Percentiles rank a stretch among this genome's conserved stretches.
Evolutionary conservation across 306 rosid species (phyloP).

Genomic region (Trifolium fragiferum): DNA sequence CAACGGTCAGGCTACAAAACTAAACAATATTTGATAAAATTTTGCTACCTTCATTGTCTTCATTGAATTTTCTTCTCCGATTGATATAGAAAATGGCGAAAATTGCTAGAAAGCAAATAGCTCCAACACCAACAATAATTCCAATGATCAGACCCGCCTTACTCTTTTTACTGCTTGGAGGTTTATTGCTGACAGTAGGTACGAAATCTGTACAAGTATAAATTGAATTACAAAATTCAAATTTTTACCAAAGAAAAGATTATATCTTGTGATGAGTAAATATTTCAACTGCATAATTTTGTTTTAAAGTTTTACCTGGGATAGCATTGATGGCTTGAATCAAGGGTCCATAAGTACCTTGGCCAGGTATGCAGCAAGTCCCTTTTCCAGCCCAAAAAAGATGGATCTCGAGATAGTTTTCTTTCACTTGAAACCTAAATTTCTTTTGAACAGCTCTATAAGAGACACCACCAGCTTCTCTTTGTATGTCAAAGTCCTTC

Average conservation of each 20-base stretch:
- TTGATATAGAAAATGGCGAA: conserved; percentile 41
- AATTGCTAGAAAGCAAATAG: conserved; percentile 47
- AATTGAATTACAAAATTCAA: not conserved
- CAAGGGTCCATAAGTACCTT: conserved; percentile 75
- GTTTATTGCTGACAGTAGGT: conserved; percentile 60
- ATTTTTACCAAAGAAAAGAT: not conserved
- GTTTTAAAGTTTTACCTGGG: conserved; percentile 60
- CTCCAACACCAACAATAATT: conserved; percentile 65
- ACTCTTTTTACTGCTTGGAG: conserved; percentile 55
- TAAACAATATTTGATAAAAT: not conserved
- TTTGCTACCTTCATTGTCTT: conserved; percentile 61
- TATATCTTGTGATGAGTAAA: conserved; percentile 1
- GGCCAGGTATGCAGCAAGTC: conserved; percentile 70
- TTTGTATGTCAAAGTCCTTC: conserved; percentile 72
- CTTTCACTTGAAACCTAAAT: conserved; percentile 54
- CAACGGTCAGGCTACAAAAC: conserved; percentile 17
- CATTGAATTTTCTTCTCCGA: conserved; percentile 53
- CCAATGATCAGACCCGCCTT: conserved; percentile 65
- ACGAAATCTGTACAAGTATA: conserved; percentile 55
- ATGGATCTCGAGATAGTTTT: conserved; percentile 76
- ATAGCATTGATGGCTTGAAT: conserved; percentile 76
- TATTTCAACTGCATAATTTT: not conserved
- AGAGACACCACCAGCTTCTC: conserved; percentile 64
- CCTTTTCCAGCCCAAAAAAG: conserved; percentile 95
- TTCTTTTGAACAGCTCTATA: conserved; percentile 45